Percentiles rank a stretch among this genome's conserved stretches.
These are phyloP conservation scores for Hymenoscyphus infarciens DNA, from an alignment of 2,329 filamentous ascomycete species.

Conservation along the genomic window DNA sequence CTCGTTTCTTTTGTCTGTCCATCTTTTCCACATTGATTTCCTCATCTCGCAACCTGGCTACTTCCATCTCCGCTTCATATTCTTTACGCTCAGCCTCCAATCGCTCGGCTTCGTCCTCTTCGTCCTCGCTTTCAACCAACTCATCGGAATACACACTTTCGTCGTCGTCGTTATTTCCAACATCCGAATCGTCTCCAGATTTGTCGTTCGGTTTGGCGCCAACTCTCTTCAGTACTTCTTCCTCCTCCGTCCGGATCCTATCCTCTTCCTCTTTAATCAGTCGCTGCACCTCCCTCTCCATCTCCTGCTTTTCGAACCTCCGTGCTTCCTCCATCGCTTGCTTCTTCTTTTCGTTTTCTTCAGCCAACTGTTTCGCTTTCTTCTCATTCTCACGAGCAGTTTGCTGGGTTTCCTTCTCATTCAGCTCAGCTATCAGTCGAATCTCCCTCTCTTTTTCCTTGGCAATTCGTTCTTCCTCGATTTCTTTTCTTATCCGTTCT, in stretches of 20 bases:
- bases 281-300: neutral
- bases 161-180: neutral
- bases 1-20: neutral
- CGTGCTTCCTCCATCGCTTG: neutral
- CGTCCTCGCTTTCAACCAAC: constrained; percentile 1
- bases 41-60: neutral
- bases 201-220: neutral
- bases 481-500: neutral
- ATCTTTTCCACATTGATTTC: neutral
- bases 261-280: constrained; percentile 3
- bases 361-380: neutral
- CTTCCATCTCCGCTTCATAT: constrained; percentile 3
- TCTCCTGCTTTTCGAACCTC: neutral
- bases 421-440: neutral
- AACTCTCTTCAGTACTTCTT: neutral
- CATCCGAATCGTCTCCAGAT: neutral
- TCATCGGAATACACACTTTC: constrained; percentile 3
- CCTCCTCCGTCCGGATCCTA: constrained; percentile 2
- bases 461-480: constrained; percentile 5
- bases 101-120: neutral
- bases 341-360: constrained; percentile 1
- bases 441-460: constrained; percentile 6
- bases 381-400: neutral
- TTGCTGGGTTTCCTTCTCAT: neutral
- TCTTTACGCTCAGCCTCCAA: neutral